Base-by-base conservation (phyloP, 2,329 filamentous ascomycete genomes). In the Alternaria sp. region DNA sequence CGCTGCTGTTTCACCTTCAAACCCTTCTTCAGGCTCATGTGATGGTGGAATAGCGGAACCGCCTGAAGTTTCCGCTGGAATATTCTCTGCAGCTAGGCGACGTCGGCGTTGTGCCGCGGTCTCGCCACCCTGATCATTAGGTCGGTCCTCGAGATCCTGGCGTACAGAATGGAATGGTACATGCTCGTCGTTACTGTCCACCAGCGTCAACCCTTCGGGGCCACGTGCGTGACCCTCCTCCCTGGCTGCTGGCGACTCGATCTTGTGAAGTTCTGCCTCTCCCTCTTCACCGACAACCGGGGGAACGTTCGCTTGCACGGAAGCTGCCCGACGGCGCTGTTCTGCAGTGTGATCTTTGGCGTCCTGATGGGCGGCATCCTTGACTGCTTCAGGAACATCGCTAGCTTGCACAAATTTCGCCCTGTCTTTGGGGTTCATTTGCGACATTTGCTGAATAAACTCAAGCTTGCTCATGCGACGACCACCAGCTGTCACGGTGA, bases 391-490 rank as follows among this genome's bases (percentile, higher is more conserved):
- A 0, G 84, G 83, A 3, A 79, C 82, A 62, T 85, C 77, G 69
- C 80, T 83, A 57, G 82, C 74, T 61, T 86, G 83, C 7, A 86
- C 79, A 26, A 82, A 78, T 51, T 81, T 83, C 13, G 83, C 84
- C 40, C 87, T 85, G 13, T 89, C 88, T 72, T 88, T 88, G 23
- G 87, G 86, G 75, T 95, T 91, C 63, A 95, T 84, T 67, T 89
- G 87, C 67, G 89, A 88, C 74, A 96, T 89, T 74, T 93, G 89
- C 50, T 86, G 83, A 64, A 96, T 88, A 75, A 96, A 95, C 73
- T 93, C 91, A 5, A 90, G 88, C 80, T 94, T 94, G 65, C 87
- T 93, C 87, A 96, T 90, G 51, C 92, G 88, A 65, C 86, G 85
- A 6, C 91, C 91, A n/a, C 89, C 87, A 32, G 89, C 88, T 47